Evolutionary conservation across 495 filamentous ascomycete species (phyloP).

Genomic region (Cairneyella variabilis): DNA sequence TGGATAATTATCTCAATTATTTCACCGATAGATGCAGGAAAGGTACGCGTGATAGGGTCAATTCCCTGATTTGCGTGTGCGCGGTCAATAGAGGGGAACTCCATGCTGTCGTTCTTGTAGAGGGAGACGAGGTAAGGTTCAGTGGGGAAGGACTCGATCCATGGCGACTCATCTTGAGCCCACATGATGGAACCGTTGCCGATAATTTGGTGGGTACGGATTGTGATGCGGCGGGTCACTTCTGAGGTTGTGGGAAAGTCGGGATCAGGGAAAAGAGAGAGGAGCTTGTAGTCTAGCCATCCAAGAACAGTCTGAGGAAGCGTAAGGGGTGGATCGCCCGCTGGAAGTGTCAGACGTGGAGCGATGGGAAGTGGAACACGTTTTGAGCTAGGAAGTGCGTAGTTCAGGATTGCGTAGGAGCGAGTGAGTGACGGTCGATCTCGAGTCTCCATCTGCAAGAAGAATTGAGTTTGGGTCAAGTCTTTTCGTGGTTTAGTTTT

Average conservation of each 20-base stretch:
- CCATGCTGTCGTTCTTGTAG: constrained; percentile 39
- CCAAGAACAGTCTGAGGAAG: constrained; percentile 35
- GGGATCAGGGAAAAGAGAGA: constrained; percentile 27
- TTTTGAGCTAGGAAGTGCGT: constrained; percentile 22
- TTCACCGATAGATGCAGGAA: constrained; percentile 52
- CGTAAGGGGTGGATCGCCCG: constrained; percentile 23
- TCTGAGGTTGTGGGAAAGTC: constrained; percentile 43
- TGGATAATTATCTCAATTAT: constrained; percentile 55
- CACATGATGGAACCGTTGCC: constrained; percentile 29
- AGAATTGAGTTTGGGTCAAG: constrained; percentile 33
- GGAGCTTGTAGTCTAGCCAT: constrained; percentile 52
- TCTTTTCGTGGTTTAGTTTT: constrained; percentile 34
- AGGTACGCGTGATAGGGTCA: constrained; percentile 46
- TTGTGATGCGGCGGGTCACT: constrained; percentile 49
- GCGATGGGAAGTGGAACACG: constrained; percentile 1
- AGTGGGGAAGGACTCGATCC: constrained; percentile 38
- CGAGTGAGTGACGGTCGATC: constrained; percentile 37
- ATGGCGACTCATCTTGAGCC: constrained; percentile 43
- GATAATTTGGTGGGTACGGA: constrained; percentile 38
- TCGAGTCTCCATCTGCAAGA: constrained; percentile 48
- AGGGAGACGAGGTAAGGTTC: constrained; percentile 52
- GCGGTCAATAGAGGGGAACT: constrained; percentile 37
- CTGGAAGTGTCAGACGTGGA: constrained; percentile 12
- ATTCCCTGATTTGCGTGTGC: constrained; percentile 45
- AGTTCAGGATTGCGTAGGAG: constrained; percentile 51